Base-by-base conservation (phyloP, 2,329 filamentous ascomycete species). In the Fusarium sp. region DNA sequence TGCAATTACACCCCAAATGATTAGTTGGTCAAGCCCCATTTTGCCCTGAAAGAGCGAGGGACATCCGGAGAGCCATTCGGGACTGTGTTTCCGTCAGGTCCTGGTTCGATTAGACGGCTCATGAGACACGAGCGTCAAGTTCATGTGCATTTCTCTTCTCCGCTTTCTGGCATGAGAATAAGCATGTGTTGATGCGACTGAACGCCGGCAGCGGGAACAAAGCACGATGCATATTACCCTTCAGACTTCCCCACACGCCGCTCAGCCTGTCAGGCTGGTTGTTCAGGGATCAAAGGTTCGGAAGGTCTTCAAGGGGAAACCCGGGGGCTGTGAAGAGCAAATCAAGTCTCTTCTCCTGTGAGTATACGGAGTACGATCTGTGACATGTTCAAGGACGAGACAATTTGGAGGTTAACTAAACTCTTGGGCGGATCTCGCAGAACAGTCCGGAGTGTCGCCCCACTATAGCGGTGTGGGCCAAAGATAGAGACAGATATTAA, bases 401-500 rank as follows among this genome's bases (percentile, higher is more conserved):
- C 39, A 50, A 32, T 32, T 41, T 43, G 35, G 35, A 60, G 32
- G 30, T 23, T 23, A 25, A 48, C 27, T 30, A 20, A 48, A 20
- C 45, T 56, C 46, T 33, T 17, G 40, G 57, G 54, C 60, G 55
- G 35, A 68, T 70, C 46, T 59, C 25, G 56, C 56, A 54, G 48
- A 43, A 57, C 35, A 66, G 58, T 43, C 41, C 48, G 59, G 46
- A 65, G 65, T 30, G 27, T 48, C 13, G 69, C 59, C 67, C 71
- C 71, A 71, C 69, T 59, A 47, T 45, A 51, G 71, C 71, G 69
- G 71, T 73, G 71, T 73, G 71, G 71, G 62, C 56, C 69, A 57
- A 45, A 72, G 71, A 73, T 73, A 73, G 57, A 62, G 71, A 73
- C 71, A 73, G 62, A 73, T 73, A 73, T 73, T 58, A 73, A 73